Percentiles rank a stretch among this genome's conserved stretches.
Conservation (phyloP, 1,139 yeast species). For the Candida sanyaensis region DNA sequence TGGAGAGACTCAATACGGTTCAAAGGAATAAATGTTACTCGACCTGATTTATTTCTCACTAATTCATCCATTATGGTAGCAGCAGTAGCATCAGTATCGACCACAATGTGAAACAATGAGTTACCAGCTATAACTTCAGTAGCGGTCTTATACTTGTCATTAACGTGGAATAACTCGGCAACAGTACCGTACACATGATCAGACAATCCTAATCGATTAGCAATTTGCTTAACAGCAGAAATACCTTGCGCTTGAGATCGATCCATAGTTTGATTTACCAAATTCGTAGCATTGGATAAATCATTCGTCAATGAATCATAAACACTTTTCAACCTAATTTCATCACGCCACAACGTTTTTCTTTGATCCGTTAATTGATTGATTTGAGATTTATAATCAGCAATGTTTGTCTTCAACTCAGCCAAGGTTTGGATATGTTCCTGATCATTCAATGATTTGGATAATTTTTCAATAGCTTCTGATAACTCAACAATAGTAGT, state of each 20-base stretch:
- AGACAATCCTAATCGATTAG: conserved; percentile 53
- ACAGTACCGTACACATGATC: conserved; percentile 78
- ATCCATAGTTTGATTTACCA: conserved; percentile 73
- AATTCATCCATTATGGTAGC: conserved; percentile 75
- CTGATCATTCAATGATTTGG: conserved; percentile 27
- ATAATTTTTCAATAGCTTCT: conserved; percentile 43
- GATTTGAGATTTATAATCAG: conserved; percentile 39
- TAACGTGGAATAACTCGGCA: conserved; percentile 79
- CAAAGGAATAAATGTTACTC: conserved; percentile 89
- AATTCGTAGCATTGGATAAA: conserved; percentile 56
- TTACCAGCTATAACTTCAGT: conserved; percentile 90
- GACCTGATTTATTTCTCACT: conserved; percentile 68
- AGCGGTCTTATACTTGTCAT: conserved; percentile 81
- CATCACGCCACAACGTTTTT: conserved; percentile 79
- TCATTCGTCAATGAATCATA: conserved; percentile 58
- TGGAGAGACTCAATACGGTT: conserved; percentile 54
- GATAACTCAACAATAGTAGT: conserved; percentile 22
- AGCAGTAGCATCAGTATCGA: conserved; percentile 86
- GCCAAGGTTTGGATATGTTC: conserved; percentile 22
- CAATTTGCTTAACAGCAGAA: conserved; percentile 62
- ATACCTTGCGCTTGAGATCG: conserved; percentile 70
- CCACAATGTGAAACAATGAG: conserved; percentile 84
- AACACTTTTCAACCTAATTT: conserved; percentile 60
- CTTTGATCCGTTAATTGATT: conserved; percentile 62
- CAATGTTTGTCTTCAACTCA: conserved; percentile 36